Evolutionary conservation across 2,329 filamentous ascomycete genomes (phyloP).

Genomic region (Fusarium buxicola): DNA sequence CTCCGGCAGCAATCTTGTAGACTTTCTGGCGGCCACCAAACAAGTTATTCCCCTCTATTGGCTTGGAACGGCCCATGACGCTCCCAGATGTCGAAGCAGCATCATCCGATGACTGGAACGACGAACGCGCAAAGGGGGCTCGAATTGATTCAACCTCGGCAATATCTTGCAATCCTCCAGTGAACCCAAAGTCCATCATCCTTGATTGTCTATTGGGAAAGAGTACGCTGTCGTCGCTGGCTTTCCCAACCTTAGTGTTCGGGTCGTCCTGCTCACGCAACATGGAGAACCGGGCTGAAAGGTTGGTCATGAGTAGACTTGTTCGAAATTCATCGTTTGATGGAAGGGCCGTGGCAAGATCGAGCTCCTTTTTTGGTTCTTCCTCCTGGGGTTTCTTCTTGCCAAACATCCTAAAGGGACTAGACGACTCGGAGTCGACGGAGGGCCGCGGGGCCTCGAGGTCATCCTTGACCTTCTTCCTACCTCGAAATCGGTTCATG

Average conservation of each 20-base stretch:
- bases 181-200: slow-evolving; percentile 74
- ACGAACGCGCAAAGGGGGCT: slow-evolving; percentile 71
- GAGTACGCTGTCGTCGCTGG: slow-evolving; percentile 93
- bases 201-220: slow-evolving; percentile 84
- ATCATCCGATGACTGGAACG: slow-evolving; percentile 78
- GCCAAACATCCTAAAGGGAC: slow-evolving; percentile 66
- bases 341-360: slow-evolving; percentile 80
- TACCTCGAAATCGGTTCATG: slow-evolving; percentile 84
- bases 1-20: slow-evolving; percentile 79
- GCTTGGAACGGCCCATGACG: slow-evolving; percentile 86
- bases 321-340: slow-evolving; percentile 92
- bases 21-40: slow-evolving; percentile 98
- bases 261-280: slow-evolving; percentile 94
- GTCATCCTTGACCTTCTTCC: slow-evolving; percentile 76
- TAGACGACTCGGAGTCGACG: slow-evolving; percentile 65
- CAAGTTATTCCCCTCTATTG: slow-evolving; percentile 88
- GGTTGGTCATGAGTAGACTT: slow-evolving; percentile 92
- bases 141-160: slow-evolving; percentile 88
- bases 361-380: slow-evolving; percentile 73
- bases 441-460: slow-evolving; percentile 58
- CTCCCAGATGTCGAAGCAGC: slow-evolving; percentile 72
- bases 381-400: slow-evolving; percentile 66
- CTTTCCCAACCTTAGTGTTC: slow-evolving; percentile 88
- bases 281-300: slow-evolving; percentile 98
- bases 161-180: slow-evolving; percentile 79